Evolutionary conservation across 2,329 filamentous ascomycete genomes (phyloP).

Genomic region (Emergomyces orientalis): DNA sequence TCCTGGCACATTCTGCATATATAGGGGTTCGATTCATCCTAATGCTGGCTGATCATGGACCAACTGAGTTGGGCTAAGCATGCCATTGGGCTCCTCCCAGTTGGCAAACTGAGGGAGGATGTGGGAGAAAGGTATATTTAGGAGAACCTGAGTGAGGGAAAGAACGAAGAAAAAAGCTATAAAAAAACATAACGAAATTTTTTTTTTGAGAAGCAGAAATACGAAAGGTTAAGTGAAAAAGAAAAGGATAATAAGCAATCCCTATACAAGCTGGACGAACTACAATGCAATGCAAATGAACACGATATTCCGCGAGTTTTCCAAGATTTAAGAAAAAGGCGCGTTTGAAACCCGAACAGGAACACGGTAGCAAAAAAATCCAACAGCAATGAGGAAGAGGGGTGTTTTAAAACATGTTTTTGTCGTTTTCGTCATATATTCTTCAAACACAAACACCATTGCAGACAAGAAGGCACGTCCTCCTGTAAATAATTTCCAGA

Average conservation of each 20-base stretch:
- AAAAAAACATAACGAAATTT: constrained; percentile 7
- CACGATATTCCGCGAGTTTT: constrained; percentile 8
- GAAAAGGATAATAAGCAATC: constrained; percentile 9
- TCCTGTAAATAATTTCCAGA: not conserved
- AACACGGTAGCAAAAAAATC: constrained; percentile 13
- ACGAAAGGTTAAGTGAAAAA: constrained; percentile 5
- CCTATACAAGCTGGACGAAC: constrained; percentile 8
- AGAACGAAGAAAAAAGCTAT: not conserved
- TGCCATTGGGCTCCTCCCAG: not conserved
- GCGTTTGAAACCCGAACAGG: not conserved
- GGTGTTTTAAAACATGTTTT: not conserved
- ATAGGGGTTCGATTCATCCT: not conserved
- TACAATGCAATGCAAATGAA: constrained; percentile 13
- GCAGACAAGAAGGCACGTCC: not conserved
- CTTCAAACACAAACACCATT: constrained; percentile 1
- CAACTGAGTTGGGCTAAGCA: not conserved
- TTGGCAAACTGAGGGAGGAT: not conserved
- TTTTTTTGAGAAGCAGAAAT: not conserved
- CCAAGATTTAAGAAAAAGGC: not conserved
- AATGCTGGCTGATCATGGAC: not conserved
- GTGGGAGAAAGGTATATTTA: no score
- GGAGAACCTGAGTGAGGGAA: not conserved
- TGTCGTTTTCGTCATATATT: constrained; percentile 5
- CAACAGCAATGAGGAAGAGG: not conserved
- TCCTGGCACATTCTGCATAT: not conserved